Evolutionary conservation across 73 alveolate species (phyloP), one percentile per base, ranked within the genome.

Genomic region (Paramecium tetraurelia): DNA sequence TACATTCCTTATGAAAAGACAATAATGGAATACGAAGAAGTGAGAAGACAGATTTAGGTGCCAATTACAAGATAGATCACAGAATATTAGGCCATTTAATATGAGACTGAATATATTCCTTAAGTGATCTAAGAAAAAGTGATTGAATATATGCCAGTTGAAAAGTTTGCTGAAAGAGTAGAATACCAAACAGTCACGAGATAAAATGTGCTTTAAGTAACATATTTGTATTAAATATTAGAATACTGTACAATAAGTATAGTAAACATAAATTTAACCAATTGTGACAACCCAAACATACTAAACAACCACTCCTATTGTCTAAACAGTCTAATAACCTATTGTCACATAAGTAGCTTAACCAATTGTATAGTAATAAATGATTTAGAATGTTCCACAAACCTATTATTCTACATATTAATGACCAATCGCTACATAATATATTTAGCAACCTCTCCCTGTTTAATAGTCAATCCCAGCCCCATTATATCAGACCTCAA

Each of bases 41-140:
- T 89, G 3, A 40, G 87, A 72, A 72, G 92, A 35, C 40, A 89
- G 46, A 43, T 89, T 24, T 10, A 86, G 40, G 46, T 40, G 16
- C 87, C 89, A 35, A 38, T 86, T 14, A 86, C 75, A 20, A 29
- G 86, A 68, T 68, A 68, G 50, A 88, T 89, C 5, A 89, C 94
- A 27, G 94, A 89, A 29, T 89, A 89, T 50, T 72, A 89, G 48
- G 94, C 92, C 31, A 63, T 89, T 7, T 57, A 89, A 89, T 59
- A 71, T 38, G 87, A 77, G 12, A 89, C 68, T 12, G 87, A 89
- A 11, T 89, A 72, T 6, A 40, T 89, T 27, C 94, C 90, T 24
- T 48, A 89, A 44, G 48, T 85, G 38, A 70, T 70, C 40, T 72
- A 89, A 35, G 94, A 89, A 58, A 70, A 77, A 18, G 80, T 35